Conservation (phyloP, 2,329 filamentous ascomycete genomes). For the Colletotrichum paranaense region DNA sequence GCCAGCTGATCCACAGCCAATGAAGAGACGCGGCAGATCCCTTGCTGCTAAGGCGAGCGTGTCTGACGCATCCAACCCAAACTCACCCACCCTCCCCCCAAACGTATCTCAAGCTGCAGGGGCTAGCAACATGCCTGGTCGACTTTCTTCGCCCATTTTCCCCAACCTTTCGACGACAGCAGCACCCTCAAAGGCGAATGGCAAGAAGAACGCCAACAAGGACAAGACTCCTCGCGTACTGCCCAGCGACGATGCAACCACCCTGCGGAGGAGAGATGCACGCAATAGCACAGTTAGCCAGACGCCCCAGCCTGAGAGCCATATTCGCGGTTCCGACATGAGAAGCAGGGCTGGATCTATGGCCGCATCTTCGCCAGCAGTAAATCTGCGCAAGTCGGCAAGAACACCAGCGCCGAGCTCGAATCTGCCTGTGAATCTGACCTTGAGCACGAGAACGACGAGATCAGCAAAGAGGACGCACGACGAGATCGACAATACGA, state of each 20-base stretch:
- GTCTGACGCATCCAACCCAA: constrained; percentile 51
- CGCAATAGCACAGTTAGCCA: constrained; percentile 52
- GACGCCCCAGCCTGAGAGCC: constrained; percentile 49
- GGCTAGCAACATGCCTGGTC: constrained; percentile 53
- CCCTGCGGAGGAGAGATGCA: constrained; percentile 50
- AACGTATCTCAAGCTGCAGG: constrained; percentile 41
- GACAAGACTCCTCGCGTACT: constrained; percentile 36
- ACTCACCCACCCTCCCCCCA: constrained; percentile 43
- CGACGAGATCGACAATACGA: constrained; percentile 65
- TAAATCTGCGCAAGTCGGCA: constrained; percentile 30
- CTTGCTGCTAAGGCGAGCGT: constrained; percentile 51
- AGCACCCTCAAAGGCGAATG: constrained; percentile 27
- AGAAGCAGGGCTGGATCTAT: constrained; percentile 39
- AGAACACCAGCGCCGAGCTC: constrained; percentile 28
- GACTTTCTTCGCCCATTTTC: constrained; percentile 46
- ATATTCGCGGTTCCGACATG: constrained; percentile 44
- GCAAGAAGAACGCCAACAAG: constrained; percentile 41
- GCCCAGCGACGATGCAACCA: constrained; percentile 43
- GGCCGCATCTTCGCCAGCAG: constrained; percentile 41
- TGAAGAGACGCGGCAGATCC: constrained; percentile 53
- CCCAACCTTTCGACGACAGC: constrained; percentile 42
- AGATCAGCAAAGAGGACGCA: constrained; percentile 65
- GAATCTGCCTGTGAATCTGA: constrained; percentile 2
- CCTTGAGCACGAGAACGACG: constrained; percentile 51
- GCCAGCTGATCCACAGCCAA: constrained; percentile 47